phyloP scores from a whole-genome alignment of 352 stramenopile species.

The Phytopythium kandeliae region DNA sequence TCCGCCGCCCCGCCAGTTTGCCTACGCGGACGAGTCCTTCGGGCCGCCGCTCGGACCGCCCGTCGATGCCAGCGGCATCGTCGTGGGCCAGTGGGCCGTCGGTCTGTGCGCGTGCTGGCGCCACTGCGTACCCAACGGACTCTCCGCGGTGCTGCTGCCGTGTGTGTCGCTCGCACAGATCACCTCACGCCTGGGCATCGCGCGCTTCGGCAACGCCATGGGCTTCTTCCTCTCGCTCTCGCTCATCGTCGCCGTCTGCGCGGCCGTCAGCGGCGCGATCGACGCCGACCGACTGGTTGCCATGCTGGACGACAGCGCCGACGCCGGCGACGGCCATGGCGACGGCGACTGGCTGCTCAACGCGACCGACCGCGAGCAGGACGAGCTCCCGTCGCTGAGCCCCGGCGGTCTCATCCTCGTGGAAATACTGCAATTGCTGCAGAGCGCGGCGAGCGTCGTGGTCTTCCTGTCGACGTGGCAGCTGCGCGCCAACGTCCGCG shows the following conservation, averaged over 20 bases:
- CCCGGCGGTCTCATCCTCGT: not conserved
- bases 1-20: not conserved
- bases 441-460: too few relatives aligned
- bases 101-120: slow-evolving; percentile 35
- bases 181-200: slow-evolving; percentile 19
- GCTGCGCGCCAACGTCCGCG: too few relatives aligned
- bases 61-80: slow-evolving; percentile 4
- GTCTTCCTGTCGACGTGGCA: too few relatives aligned
- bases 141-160: slow-evolving; percentile 33
- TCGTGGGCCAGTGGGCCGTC: slow-evolving; percentile 19
- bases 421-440: not conserved
- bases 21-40: not conserved
- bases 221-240: too few relatives aligned
- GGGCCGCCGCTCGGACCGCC: too few relatives aligned
- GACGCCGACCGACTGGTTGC: too few relatives aligned
- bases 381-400: not conserved
- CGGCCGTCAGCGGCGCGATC: too few relatives aligned
- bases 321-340: not conserved
- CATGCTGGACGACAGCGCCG: too few relatives aligned
- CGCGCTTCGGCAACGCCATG: not conserved
- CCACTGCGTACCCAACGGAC: slow-evolving; percentile 31
- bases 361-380: not conserved
- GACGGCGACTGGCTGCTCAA: not conserved
- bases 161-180: slow-evolving; percentile 42
- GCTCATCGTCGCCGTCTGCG: too few relatives aligned